phyloP scores from a whole-genome alignment of 139 green algal genomes.

The Desmodesmus armatus region DNA sequence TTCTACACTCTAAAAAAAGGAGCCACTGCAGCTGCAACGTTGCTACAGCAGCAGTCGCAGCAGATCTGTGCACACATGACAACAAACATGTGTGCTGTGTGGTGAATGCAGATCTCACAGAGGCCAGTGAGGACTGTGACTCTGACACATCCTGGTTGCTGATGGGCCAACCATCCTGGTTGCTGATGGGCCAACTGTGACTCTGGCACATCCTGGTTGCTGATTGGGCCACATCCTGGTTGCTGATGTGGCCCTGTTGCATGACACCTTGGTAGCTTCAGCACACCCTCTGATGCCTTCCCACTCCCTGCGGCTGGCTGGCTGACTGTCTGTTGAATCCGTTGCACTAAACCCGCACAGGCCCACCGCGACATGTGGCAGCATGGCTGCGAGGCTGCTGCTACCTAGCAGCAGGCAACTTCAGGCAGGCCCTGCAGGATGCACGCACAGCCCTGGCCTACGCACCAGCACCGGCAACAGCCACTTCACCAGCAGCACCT shows the following conservation, averaged over 20 bases:
- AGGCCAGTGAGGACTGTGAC: too few relatives aligned
- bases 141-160: too few relatives aligned
- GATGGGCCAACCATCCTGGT: too few relatives aligned
- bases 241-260: not conserved
- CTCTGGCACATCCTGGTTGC: too few relatives aligned
- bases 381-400: constrained; percentile 14
- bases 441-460: constrained; percentile 21
- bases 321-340: not conserved
- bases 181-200: too few relatives aligned
- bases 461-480: not conserved
- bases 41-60: too few relatives aligned
- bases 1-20: too few relatives aligned
- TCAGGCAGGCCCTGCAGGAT: constrained; percentile 10
- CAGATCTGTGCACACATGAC: too few relatives aligned
- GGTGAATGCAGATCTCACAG: too few relatives aligned
- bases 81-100: too few relatives aligned
- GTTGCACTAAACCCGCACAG: not conserved
- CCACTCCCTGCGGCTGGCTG: not conserved
- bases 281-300: not conserved
- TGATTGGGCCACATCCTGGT: not conserved
- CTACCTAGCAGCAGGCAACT: constrained; percentile 26
- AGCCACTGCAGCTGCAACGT: too few relatives aligned
- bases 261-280: not conserved
- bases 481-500: not conserved
- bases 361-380: not conserved